Base-by-base conservation (phyloP, 306 rosid species). In the Pachyrhizus erosus region DNA sequence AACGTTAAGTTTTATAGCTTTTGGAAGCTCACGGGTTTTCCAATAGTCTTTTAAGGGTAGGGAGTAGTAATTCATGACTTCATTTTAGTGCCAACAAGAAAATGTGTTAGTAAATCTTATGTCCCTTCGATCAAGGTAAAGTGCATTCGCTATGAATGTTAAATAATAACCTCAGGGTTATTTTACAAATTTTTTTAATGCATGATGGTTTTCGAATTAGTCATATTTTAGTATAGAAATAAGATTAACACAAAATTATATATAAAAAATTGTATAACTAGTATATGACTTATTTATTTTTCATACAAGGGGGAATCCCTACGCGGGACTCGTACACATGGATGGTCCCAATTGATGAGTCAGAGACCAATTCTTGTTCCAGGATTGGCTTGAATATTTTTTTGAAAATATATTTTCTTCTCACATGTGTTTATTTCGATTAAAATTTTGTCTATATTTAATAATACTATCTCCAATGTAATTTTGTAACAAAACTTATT, bases 271-370 rank as follows among this genome's bases (percentile, higher is more conserved):
- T 23, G 10, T 26, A 60, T 23, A 26, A 60, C 40, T 5, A 13
- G 68, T 61, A 27, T 29, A 13, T 61, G 20, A 33, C 12, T 1
- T 24, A 21, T 24, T 1, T 24, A 21, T 21, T 57, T 60, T 29
- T 14, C 21, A 14, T 31, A 62, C 24, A 27, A 31, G 70, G 69
- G 42, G 13, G 45, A 31, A 31, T 66, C 27, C 15, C 29, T 45
- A 12, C 20, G 24, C 55, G 37, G 39, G 60, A 74, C 75, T 81
- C 18, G 45, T 39, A 65, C 85, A 82, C 54, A 45, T 82, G 80
- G 80, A 60, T 75, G 76, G 85, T 74, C 70, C 80, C 75, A 0
- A 1, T 37, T 21, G 7, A 65, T 5, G 51, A 13, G 17, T 65
- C 65, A 65, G 39, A 26, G 54, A 39, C 58, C 52, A 37, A 74